Evolutionary conservation across 441 rosid genomes (phyloP).

Genomic region (Kokia cookei): DNA sequence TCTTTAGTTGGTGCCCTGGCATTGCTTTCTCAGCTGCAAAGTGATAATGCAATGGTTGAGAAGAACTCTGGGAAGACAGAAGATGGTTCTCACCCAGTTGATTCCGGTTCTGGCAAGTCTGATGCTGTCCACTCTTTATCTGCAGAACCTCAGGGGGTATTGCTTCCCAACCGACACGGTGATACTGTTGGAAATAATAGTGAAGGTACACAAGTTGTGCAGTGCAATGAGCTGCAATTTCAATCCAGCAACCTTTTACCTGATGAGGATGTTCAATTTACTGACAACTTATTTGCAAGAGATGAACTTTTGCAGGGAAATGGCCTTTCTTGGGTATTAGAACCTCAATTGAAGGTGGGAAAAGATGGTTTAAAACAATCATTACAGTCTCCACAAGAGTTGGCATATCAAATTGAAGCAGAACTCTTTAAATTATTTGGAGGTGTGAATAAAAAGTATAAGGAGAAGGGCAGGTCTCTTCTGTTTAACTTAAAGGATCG

Average conservation of each 20-base stretch:
- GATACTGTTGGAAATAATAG: slow-evolving; percentile 12
- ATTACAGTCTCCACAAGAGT: slow-evolving; percentile 33
- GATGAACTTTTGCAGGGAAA: slow-evolving; percentile 97
- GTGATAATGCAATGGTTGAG: slow-evolving; percentile 20
- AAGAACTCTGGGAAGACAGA: slow-evolving; percentile 23
- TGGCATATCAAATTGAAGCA: slow-evolving; percentile 62
- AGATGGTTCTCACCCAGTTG: slow-evolving; percentile 25
- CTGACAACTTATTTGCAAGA: slow-evolving; percentile 62
- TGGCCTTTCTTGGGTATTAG: slow-evolving; percentile 89
- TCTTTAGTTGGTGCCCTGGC: slow-evolving; percentile 72
- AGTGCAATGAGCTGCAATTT: slow-evolving; percentile 29
- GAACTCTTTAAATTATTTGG: slow-evolving; percentile 75
- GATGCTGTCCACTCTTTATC: slow-evolving; percentile 9
- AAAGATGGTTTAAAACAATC: slow-evolving; percentile 14
- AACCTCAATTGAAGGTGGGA: slow-evolving; percentile 32
- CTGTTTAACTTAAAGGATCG: slow-evolving; percentile 86
- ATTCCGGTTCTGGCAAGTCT: slow-evolving; percentile 15
- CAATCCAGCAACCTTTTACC: slow-evolving; percentile 40
- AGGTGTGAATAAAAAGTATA: slow-evolving; percentile 89
- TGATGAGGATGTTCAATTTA: slow-evolving; percentile 57
- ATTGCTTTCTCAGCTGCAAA: slow-evolving; percentile 44
- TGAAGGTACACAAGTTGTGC: slow-evolving; percentile 14
- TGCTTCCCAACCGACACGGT: slow-evolving; percentile 18
- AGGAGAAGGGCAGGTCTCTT: slow-evolving; percentile 85
- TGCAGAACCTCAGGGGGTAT: slow-evolving; percentile 19